A percentile compares a stretch with the other conserved stretches of the same genome.
Evolutionary conservation across 768 basidiomycete species (phyloP).

Genomic region (Rhizopogon salebrosus): DNA sequence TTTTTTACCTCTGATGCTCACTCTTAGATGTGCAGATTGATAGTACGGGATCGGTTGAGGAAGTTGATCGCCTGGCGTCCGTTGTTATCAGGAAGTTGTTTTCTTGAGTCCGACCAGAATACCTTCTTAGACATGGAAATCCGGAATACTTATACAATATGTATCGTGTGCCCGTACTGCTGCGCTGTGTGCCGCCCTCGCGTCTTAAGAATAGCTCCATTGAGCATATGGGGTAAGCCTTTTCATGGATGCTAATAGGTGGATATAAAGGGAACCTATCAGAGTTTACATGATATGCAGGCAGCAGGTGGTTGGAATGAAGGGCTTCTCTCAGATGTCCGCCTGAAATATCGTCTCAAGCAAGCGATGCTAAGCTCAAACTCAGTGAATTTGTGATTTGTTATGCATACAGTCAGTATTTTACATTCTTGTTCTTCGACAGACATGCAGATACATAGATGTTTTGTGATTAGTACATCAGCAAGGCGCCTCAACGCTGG

Average conservation of each 20-base stretch:
- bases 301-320: too few relatives aligned
- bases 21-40: constrained; percentile 46
- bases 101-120: constrained; percentile 10
- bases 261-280: too few relatives aligned
- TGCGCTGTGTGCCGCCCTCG: too few relatives aligned
- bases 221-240: too few relatives aligned
- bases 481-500: constrained; percentile 1
- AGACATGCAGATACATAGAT: background rate
- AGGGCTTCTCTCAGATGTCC: too few relatives aligned
- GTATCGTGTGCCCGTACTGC: too few relatives aligned
- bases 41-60: constrained; percentile 60
- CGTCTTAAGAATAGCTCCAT: too few relatives aligned
- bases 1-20: background rate
- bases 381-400: too few relatives aligned
- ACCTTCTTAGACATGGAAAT: background rate
- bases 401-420: background rate
- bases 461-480: background rate
- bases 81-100: constrained; percentile 49
- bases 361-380: background rate
- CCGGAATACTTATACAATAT: background rate
- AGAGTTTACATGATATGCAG: too few relatives aligned
- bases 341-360: background rate
- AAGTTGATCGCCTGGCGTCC: constrained; percentile 61
- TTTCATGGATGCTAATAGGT: too few relatives aligned
- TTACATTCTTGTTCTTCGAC: background rate